Evolutionary conservation across 768 basidiomycete species (phyloP).

Genomic region (Leucocoprinus leucothites): DNA sequence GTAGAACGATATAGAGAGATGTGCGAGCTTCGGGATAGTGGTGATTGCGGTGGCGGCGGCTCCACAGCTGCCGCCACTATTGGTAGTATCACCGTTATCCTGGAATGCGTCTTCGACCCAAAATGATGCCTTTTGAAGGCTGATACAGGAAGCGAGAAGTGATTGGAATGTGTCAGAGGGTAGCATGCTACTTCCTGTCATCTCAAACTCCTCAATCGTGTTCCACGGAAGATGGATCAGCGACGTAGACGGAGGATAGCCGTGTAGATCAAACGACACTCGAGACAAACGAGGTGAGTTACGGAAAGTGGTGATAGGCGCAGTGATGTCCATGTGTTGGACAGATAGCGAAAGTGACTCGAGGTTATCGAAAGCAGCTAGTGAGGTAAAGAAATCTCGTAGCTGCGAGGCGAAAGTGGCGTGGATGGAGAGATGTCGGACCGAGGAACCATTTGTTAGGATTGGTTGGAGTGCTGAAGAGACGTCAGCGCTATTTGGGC

Average conservation of each 20-base stretch:
- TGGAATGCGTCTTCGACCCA: constrained; percentile 5
- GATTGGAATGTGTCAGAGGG: background rate
- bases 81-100: no score
- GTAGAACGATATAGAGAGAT: constrained; percentile 10
- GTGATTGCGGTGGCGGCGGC: background rate
- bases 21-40: background rate
- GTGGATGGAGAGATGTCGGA: constrained; percentile 6
- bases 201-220: background rate
- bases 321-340: background rate
- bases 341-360: constrained; percentile 8
- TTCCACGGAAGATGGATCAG: constrained; percentile 10
- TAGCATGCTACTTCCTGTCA: constrained; percentile 6
- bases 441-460: background rate
- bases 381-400: background rate
- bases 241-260: constrained; percentile 2
- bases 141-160: constrained; percentile 1
- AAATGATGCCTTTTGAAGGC: constrained; percentile 1
- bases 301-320: constrained; percentile 2
- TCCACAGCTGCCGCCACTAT: no score
- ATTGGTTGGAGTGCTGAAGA: constrained; percentile 2
- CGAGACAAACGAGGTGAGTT: constrained; percentile 3
- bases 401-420: constrained; percentile 2
- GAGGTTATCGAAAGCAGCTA: constrained; percentile 1
- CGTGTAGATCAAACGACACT: background rate
- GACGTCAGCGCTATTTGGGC: background rate